Base-by-base conservation (phyloP, 805 yeast genomes). In the Candida oleophila region DNA sequence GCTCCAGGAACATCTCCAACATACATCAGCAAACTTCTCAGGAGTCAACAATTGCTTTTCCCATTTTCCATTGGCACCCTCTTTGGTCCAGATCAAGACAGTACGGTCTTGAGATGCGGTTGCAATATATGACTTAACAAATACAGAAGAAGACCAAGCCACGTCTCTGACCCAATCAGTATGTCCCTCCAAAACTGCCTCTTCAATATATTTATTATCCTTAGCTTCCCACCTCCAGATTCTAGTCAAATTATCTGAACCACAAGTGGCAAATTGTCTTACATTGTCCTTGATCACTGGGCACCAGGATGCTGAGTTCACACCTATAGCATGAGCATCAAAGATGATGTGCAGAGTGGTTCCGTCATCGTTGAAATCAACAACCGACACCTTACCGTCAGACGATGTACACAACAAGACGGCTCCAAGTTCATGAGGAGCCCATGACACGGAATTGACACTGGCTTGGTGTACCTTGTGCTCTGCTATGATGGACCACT, bases 111-210 rank as follows among this genome's bases (percentile, higher is more conserved):
- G 98, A 19, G 98, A 91, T 8, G 97, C 97, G 33, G 96, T 83
- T 12, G 98, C 99, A 57, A 94, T 87, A 65, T 90, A 92, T 12
- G 96, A 83, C 56, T 88, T 85, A 41, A 89, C 79, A 51, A 94
- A 77, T 41, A 89, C 82, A 1, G 96, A 83, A 41, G 98, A 97
- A 18, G 97, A 89, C 99, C 99, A 94, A 3, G 96, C 89, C 50
- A 92, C 97, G 64, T 94, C 99, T 68, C 99, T 84, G 30, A 94
- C 97, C 99, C 99, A 94, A 67, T 94, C 99, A 15, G 88, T 76
- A 67, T 94, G 99, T 36, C 97, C 99, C 52, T 83, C 84, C 45
- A 94, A 77, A 22, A 81, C 78, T 38, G 83, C 84, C 65, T 92
- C 97, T 57, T 84, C 77, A 21, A 76, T 76, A 63, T 87, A 89